Evolutionary conservation across 306 rosid species (phyloP), one percentile per base, ranked within the genome.

Genomic region (Rosa multiflora): DNA sequence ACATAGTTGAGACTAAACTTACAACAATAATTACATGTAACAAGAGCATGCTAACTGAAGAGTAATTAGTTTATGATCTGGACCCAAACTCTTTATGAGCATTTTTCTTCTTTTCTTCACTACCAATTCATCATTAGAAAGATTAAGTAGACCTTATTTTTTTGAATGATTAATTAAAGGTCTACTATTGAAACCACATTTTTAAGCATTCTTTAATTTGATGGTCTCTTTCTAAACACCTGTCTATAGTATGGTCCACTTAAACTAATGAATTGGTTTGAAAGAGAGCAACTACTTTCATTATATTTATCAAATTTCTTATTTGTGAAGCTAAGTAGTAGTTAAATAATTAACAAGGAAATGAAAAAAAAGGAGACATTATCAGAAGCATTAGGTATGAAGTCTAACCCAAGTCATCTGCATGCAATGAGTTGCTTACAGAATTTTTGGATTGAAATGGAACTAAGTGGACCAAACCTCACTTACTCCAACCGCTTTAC

Each of bases 361-460:
- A 61, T 26, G 18, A 2, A 12, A 61, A 61, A 59, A 55, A 40
- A 23, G 26, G 78, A 13, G 55, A 58, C 56, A 66, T 73, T 39
- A 72, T 74, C 13, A 39, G 23, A 80, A 67, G 64, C 79, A 88
- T 86, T 90, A 85, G 97, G 97, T 92, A 80, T 66, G 87, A 52
- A 77, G 93, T 92, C 87, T 55, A 83, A 79, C 80, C 76, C 13
- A 92, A 89, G 95, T 70, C 71, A 88, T 83, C 83, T 55, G 67
- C 87, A 80, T 83, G 85, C 84, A 77, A 81, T 64, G 83, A 66
- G 75, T 81, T 62, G 11, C 70, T 63, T 68, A 73, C 35, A 62
- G 46, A 77, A 73, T n/a, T 62, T 11, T 49, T 59, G 56, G 46
- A 78, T 53, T 77, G n/a, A 39, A 78, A 49, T 26, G 77, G 75